Conservation (phyloP, 805 yeast species). For the Saturnispora hagleri region DNA sequence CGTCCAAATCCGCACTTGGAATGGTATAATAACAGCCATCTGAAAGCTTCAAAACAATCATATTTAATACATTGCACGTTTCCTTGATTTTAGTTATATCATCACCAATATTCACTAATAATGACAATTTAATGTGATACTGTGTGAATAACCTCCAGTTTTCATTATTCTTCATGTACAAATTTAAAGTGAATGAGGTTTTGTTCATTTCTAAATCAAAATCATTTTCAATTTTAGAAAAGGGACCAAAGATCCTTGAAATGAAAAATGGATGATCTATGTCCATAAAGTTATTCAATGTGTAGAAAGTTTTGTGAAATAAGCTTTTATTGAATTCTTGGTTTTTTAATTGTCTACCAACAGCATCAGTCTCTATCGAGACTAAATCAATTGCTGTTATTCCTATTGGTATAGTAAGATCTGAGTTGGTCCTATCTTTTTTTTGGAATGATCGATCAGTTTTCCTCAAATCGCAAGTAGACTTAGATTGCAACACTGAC, state of each 20-base stretch:
- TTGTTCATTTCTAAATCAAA: constrained; percentile 15
- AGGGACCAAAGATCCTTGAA: constrained; percentile 25
- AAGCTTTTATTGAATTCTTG: constrained; percentile 22
- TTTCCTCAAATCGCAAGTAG: constrained; percentile 2
- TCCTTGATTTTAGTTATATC: constrained; percentile 16
- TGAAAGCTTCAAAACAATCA: constrained; percentile 21
- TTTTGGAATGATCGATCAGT: neutral
- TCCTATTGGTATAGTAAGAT: neutral
- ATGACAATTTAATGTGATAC: constrained; percentile 23
- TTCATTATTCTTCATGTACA: constrained; percentile 12
- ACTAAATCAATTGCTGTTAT: neutral
- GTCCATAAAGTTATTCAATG: constrained; percentile 25
- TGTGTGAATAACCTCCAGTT: constrained; percentile 22
- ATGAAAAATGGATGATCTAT: constrained; percentile 26
- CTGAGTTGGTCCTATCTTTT: constrained; percentile 5
- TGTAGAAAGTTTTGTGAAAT: constrained; percentile 29
- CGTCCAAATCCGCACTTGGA: constrained; percentile 11
- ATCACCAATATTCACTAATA: constrained; percentile 27
- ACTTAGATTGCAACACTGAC: constrained; percentile 1
- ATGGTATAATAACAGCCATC: constrained; percentile 28
- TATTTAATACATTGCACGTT: constrained; percentile 17
- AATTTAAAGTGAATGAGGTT: constrained; percentile 20
- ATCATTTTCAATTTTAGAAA: constrained; percentile 22
- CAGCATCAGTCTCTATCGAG: constrained; percentile 10
- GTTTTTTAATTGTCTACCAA: constrained; percentile 22